Conservation (phyloP, 768 basidiomycete genomes). For the Boletus barrowsii region DNA sequence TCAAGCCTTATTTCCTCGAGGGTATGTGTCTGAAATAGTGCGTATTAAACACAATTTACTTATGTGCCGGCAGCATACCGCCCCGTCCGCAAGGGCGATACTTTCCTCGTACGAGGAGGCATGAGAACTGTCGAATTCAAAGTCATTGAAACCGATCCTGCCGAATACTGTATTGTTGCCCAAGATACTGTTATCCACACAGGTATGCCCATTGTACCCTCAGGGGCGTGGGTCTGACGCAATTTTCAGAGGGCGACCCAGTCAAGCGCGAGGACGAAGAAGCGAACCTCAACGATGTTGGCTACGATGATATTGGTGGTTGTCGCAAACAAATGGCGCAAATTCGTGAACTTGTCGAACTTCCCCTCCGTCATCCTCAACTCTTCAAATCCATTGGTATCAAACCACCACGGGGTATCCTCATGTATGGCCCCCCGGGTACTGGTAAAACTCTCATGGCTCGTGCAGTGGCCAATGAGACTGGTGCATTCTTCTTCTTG, state of each 20-base stretch:
- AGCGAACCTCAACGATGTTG: slow-evolving; percentile 92
- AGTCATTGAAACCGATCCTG: slow-evolving; percentile 95
- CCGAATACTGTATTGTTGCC: slow-evolving; percentile 98
- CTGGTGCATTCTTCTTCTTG: slow-evolving; percentile 99
- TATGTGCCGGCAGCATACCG: slow-evolving; percentile 64
- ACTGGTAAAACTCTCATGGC: slow-evolving; percentile 99
- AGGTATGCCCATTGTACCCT: slow-evolving; percentile 36
- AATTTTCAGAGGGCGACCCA: slow-evolving; percentile 83
- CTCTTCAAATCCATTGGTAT: slow-evolving; percentile 99
- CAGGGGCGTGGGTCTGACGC: slow-evolving; percentile 2
- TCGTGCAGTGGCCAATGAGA: slow-evolving; percentile 98
- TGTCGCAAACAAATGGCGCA: slow-evolving; percentile 99
- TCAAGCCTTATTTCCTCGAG: slow-evolving; percentile 99
- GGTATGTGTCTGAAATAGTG: slow-evolving; percentile 40
- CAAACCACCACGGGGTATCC: slow-evolving; percentile 98
- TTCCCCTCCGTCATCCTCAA: slow-evolving; percentile 97
- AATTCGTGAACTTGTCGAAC: slow-evolving; percentile 97
- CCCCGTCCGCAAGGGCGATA: slow-evolving; percentile 95
- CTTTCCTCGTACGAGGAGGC: slow-evolving; percentile 97
- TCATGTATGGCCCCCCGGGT: slow-evolving; percentile 98
- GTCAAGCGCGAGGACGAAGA: slow-evolving; percentile 99
- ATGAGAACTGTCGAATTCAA: slow-evolving; percentile 99
- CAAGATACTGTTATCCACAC: slow-evolving; percentile 98
- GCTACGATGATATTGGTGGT: slow-evolving; percentile 99
- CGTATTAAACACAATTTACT: neutral